Percentiles rank a stretch among this genome's conserved stretches.
Evolutionary conservation across 495 filamentous ascomycete genomes (phyloP).

Genomic region (Lepidopterella palustris): DNA sequence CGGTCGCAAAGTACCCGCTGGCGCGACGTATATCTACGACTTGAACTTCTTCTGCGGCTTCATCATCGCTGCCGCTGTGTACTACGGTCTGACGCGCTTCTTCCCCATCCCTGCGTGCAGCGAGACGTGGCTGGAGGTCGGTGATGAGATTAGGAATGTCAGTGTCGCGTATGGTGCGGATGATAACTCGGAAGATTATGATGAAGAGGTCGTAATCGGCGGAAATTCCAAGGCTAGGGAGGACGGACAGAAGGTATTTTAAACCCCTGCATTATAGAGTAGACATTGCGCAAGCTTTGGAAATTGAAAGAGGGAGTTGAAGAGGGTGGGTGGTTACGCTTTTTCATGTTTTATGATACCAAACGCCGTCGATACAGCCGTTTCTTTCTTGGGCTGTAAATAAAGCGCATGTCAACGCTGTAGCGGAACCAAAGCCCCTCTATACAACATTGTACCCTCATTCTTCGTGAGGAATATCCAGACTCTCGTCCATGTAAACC

Average conservation of each 20-base stretch:
- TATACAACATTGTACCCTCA: too few species aligned
- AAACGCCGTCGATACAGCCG: too few species aligned
- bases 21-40: conserved; percentile 81
- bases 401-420: too few species aligned
- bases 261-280: not conserved
- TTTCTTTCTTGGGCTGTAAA: too few species aligned
- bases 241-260: conserved; percentile 15
- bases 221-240: conserved; percentile 44
- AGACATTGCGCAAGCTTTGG: not conserved
- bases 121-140: conserved; percentile 75
- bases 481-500: not conserved
- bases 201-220: conserved; percentile 23
- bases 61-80: conserved; percentile 59
- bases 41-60: conserved; percentile 87
- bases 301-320: too few species aligned
- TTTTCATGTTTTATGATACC: too few species aligned
- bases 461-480: too few species aligned
- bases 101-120: conserved; percentile 70
- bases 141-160: conserved; percentile 47
- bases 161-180: conserved; percentile 41
- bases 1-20: conserved; percentile 62
- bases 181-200: conserved; percentile 1
- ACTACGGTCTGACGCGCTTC: conserved; percentile 60
- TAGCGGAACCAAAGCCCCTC: too few species aligned
- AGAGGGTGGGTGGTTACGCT: too few species aligned